Evolutionary conservation across 305 asterid species (phyloP), one percentile per base, ranked within the genome.

Genomic region (Solanum aculeatissimum): DNA sequence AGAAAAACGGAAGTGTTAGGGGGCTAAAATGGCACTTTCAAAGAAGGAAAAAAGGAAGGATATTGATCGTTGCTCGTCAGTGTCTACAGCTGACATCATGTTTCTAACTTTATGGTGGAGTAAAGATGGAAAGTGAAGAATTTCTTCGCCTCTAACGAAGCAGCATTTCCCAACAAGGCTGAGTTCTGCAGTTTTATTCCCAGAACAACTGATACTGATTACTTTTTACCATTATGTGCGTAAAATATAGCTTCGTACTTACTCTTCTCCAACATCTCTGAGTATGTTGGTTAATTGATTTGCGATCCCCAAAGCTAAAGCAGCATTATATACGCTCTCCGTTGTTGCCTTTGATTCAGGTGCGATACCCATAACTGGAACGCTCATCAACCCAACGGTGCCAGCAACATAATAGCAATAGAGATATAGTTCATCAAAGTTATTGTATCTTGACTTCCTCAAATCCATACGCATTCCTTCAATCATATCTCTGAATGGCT

Each of bases 211-310:
- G 18, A 62, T 0, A 12, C 38, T 68, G 0, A 35, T 68, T 32
- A 35, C 75, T 32, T 71, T 13, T 2, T 42, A 43, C 9, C 42
- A 3, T 21, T 71, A 21, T 9, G 63, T 49, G 82, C 14, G 6
- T 27, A 49, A 77, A 49, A 18, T 27, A 14, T 27, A 77, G 23
- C 18, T 29, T 84, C 1, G 7, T 23, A 88, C 98, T 92, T 92
- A 97, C 99, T 97, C 99, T 90, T 97, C 99, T 72, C 99, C 99
- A n/a, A 97, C 99, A 86, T 97, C 99, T 84, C 99, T 84, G 71
- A 97, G 97, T 83, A 97, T 97, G 87, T 97, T 97, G 16, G 99
- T 95, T 78, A 97, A 70, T 90, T 97, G 99, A 87, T 94, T 95
- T 0, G 99, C 99, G 14, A 97, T 89, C 47, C 99, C 99, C 32